Evolutionary conservation across 116 monocot species (phyloP).

Genomic region (Cymodocea nodosa): DNA sequence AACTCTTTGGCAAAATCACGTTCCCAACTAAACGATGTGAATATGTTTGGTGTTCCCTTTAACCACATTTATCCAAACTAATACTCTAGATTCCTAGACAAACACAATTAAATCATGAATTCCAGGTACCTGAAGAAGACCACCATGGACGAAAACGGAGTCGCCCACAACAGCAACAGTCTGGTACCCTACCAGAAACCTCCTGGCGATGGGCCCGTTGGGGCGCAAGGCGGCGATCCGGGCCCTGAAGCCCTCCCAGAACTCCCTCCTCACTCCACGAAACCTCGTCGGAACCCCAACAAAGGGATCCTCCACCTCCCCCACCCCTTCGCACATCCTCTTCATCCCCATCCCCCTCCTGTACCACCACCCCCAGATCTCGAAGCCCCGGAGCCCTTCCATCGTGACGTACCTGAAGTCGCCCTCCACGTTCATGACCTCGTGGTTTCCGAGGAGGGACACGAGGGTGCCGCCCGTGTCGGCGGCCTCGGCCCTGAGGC

Average conservation of each 20-base stretch:
- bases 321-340: slow-evolving; percentile 28
- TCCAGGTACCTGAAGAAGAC: slow-evolving; percentile 17
- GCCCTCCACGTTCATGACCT: slow-evolving; percentile 74
- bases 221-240: slow-evolving; percentile 84
- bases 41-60: too few species aligned
- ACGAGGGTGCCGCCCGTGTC: slow-evolving; percentile 35
- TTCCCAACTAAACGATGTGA: too few species aligned
- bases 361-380: slow-evolving; percentile 56
- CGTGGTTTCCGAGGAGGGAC: slow-evolving; percentile 77
- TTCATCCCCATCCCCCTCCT: slow-evolving; percentile 64
- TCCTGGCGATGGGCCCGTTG: slow-evolving; percentile 42
- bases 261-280: slow-evolving; percentile 46
- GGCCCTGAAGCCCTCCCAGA: slow-evolving; percentile 52
- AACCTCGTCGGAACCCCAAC: slow-evolving; percentile 66
- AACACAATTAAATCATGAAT: too few species aligned
- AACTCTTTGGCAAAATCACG: too few species aligned
- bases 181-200: slow-evolving; percentile 55
- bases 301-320: slow-evolving; percentile 47
- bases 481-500: slow-evolving; percentile 49
- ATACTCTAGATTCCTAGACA: too few species aligned
- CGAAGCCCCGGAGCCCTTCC: slow-evolving; percentile 50
- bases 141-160: slow-evolving; percentile 88
- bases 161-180: slow-evolving; percentile 62
- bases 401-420: slow-evolving; percentile 66
- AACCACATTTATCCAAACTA: too few species aligned